phyloP scores from a whole-genome alignment of 177 flowering plant species.

The Vitis hybrid region DNA sequence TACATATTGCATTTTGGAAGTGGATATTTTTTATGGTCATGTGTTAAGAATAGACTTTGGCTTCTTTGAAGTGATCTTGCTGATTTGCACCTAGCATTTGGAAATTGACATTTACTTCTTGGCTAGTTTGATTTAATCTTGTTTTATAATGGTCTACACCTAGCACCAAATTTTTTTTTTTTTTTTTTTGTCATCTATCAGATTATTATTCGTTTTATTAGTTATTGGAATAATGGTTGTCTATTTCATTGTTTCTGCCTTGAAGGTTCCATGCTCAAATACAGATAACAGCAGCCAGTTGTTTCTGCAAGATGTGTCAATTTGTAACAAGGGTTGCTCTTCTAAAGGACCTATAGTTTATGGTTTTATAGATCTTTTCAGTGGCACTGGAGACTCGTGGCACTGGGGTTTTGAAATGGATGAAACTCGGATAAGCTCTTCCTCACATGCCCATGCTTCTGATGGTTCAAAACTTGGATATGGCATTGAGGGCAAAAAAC shows the following conservation, averaged over 20 bases:
- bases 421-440: conserved; percentile 34
- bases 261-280: conserved; percentile 36
- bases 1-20: too few species aligned
- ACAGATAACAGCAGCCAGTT: conserved; percentile 26
- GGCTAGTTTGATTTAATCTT: too few species aligned
- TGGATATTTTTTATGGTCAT: too few species aligned
- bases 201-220: not conserved
- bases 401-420: conserved; percentile 58
- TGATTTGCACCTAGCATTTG: too few species aligned
- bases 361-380: conserved; percentile 85
- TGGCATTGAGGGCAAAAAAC: conserved; percentile 34
- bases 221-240: not conserved
- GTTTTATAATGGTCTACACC: too few species aligned
- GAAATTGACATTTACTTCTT: too few species aligned
- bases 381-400: conserved; percentile 73
- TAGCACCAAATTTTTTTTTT: too few species aligned
- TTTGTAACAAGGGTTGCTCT: conserved; percentile 27
- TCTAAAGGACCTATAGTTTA: conserved; percentile 62
- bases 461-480: conserved; percentile 32
- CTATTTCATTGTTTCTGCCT: conserved; percentile 7
- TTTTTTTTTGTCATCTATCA: too few species aligned
- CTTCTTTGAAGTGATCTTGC: too few species aligned
- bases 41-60: too few species aligned
- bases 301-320: conserved; percentile 28
- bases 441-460: conserved; percentile 19